Conservation (phyloP, 345 rosid genomes). For the Erucastrum elatum region DNA sequence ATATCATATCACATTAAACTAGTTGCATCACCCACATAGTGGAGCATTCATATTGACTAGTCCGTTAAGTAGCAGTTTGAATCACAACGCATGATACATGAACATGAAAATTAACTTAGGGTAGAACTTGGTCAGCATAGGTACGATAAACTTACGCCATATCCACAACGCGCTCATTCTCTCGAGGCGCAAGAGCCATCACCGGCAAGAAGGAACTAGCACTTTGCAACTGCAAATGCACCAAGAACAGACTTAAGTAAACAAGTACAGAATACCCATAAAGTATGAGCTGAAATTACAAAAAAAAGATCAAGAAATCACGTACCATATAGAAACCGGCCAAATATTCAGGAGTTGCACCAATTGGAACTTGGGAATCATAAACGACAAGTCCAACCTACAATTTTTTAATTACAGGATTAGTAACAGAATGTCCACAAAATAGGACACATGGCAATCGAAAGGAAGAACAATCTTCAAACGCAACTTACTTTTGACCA, state of each 20-base stretch:
- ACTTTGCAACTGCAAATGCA: constrained; percentile 71
- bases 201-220: constrained; percentile 96
- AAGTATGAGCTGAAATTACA: background rate
- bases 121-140: background rate
- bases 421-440: background rate
- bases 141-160: constrained; percentile 75
- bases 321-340: constrained; percentile 92
- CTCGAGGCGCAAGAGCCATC: constrained; percentile 99
- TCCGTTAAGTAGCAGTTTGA: background rate
- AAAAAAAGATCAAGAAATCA: background rate
- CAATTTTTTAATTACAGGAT: constrained; percentile 7
- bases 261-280: background rate
- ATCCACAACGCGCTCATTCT: constrained; percentile 80
- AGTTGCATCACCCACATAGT: constrained; percentile 37
- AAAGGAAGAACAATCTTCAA: background rate
- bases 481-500: constrained; percentile 85
- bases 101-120: background rate
- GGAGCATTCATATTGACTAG: background rate
- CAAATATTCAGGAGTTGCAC: constrained; percentile 98
- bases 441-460: background rate
- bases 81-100: background rate
- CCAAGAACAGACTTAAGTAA: constrained; percentile 5
- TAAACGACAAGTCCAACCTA: constrained; percentile 91
- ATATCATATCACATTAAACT: background rate
- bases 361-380: constrained; percentile 92